These are phyloP conservation scores for Camellia lanceoleosa DNA, from an alignment of 148 eudicot species.

Conservation along the genomic window DNA sequence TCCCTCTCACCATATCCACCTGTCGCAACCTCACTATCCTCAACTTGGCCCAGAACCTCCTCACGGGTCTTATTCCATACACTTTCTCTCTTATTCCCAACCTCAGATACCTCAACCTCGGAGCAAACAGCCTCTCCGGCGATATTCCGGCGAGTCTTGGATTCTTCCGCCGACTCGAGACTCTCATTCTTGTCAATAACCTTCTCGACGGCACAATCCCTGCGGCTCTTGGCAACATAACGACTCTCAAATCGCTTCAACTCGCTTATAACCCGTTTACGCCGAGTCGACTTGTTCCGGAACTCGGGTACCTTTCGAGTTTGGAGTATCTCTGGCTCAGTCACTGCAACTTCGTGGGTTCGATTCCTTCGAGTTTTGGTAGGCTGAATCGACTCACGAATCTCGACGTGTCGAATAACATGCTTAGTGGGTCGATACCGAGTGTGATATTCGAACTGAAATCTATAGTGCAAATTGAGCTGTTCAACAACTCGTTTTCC, in stretches of 20 bases:
- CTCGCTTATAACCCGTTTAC: slow-evolving; percentile 39
- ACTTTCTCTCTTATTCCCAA: slow-evolving; percentile 24
- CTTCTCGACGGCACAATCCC: slow-evolving; percentile 35
- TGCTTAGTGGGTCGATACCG: slow-evolving; percentile 32
- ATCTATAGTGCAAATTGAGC: slow-evolving; percentile 34
- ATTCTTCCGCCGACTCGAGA: slow-evolving; percentile 22
- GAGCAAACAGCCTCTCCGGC: slow-evolving; percentile 31
- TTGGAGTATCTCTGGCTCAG: slow-evolving; percentile 31
- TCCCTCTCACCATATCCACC: slow-evolving; percentile 24
- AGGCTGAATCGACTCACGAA: slow-evolving; percentile 27
- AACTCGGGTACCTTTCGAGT: slow-evolving; percentile 35
- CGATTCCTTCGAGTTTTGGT: slow-evolving; percentile 25
- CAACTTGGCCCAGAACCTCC: slow-evolving; percentile 28
- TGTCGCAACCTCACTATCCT: slow-evolving; percentile 28
- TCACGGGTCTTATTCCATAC: slow-evolving; percentile 30
- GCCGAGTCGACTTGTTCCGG: slow-evolving; percentile 26
- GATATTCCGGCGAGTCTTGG: slow-evolving; percentile 37
- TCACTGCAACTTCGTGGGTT: slow-evolving; percentile 25
- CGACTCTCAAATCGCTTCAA: slow-evolving; percentile 20
- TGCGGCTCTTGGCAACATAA: slow-evolving; percentile 21
- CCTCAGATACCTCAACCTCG: slow-evolving; percentile 26
- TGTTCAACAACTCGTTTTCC: slow-evolving; percentile 37
- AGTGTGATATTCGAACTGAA: slow-evolving; percentile 18
- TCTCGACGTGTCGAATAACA: slow-evolving; percentile 34
- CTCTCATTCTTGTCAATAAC: slow-evolving; percentile 27